Base-by-base conservation (phyloP, 495 filamentous ascomycete genomes). In the Hypoxylon intermedium region DNA sequence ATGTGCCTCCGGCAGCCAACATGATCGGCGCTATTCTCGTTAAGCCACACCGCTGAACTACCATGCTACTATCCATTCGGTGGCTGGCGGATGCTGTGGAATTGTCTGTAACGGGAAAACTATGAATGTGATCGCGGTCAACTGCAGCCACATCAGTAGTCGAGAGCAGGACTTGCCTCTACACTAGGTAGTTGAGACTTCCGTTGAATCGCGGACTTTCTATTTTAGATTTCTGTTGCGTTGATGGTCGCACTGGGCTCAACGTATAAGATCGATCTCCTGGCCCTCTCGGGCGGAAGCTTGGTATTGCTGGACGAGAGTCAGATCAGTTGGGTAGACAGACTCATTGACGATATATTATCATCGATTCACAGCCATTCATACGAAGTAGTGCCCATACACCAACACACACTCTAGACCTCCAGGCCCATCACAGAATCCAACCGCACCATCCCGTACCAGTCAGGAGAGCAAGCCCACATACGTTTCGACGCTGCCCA, bases 21-120 rank as follows among this genome's bases (percentile, higher is more conserved):
- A 38, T 31, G 53, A 58, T 58, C 48, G 28, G 15, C 18, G 12
- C 2, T 58, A 26, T 46, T 42, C 18, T 53, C 40, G 53, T 42
- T 28, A 51, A 24, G 33, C 21, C 6, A 24, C 13, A 11, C 9
- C 5, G 19, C 16, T 6, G 23, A n/a, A 41, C 45, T 7, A 1
- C n/a, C 6, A 6, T 9, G 9, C 11, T 2, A 37, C n/a, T 37
- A 5, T 4, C n/a, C 15, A n/a, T 37, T 15, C 6, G 2, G 34
- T 37, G 34, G 12, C 31, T 34, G 31, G 5, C 12, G 31, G 12
- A 34, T 6, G 6, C 9, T 13, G 31, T 34, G 31, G 2, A 9
- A 13, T 34, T 2, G 31, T 11, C 31, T 34, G 12, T 26, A 26
- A 26, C 24, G n/a, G n/a, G n/a, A n/a, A n/a, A n/a, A n/a, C n/a